These are phyloP conservation scores for Quercus engelmannii DNA, from an alignment of 306 rosid genomes.

Conservation along the genomic window DNA sequence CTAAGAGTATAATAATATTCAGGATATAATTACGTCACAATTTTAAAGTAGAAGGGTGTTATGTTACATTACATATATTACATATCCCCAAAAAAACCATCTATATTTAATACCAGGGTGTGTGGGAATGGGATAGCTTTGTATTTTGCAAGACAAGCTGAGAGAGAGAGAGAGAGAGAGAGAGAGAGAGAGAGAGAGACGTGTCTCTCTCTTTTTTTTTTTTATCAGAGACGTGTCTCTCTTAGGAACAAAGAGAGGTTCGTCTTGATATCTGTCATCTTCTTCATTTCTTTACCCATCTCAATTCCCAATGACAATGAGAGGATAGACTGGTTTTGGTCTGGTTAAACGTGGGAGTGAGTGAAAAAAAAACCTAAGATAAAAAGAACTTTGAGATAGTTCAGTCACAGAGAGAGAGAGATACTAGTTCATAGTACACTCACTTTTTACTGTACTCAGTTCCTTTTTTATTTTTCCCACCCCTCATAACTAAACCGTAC, in stretches of 20 bases:
- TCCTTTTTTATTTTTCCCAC: background rate
- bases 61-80: slow-evolving; percentile 4
- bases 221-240: background rate
- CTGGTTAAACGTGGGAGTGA: slow-evolving; percentile 70
- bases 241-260: background rate
- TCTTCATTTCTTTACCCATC: slow-evolving; percentile 25
- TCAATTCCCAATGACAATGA: slow-evolving; percentile 44
- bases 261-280: slow-evolving; percentile 43
- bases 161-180: background rate
- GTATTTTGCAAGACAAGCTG: slow-evolving; percentile 9
- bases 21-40: background rate
- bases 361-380: slow-evolving; percentile 34
- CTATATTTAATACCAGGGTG: slow-evolving; percentile 8
- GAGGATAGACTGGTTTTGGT: slow-evolving; percentile 23
- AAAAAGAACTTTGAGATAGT: background rate
- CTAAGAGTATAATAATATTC: too few species aligned
- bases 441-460: too few species aligned
- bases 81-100: slow-evolving; percentile 29
- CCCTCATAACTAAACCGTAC: slow-evolving; percentile 21
- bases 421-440: background rate
- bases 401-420: background rate
- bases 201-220: too few species aligned
- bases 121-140: background rate
- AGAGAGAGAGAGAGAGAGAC: background rate
- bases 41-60: slow-evolving; percentile 4